Evolutionary conservation across 228 moss, liverwort and hornwort species (phyloP).

Genomic region (Sphagnum magellanicum): DNA sequence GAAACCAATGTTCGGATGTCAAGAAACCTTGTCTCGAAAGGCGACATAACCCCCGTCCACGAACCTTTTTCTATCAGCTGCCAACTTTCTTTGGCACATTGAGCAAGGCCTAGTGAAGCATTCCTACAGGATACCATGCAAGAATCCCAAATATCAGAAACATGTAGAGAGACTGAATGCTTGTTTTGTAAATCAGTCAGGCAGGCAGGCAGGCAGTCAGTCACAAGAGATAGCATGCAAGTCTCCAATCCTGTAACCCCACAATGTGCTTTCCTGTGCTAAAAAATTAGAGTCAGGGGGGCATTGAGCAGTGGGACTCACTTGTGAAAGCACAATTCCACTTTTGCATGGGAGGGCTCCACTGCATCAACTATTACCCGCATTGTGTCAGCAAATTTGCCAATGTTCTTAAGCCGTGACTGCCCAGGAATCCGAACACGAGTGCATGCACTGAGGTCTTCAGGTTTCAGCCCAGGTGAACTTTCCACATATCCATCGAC

Average conservation of each 20-base stretch:
- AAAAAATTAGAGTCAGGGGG: background rate
- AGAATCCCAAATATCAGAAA: background rate
- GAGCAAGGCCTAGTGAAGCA: slow-evolving; percentile 64
- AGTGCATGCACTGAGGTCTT: slow-evolving; percentile 65
- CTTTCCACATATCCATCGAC: slow-evolving; percentile 72
- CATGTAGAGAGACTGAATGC: background rate
- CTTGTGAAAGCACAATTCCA: slow-evolving; percentile 86
- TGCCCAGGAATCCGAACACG: slow-evolving; percentile 73
- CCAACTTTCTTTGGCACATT: slow-evolving; percentile 84
- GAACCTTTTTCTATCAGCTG: slow-evolving; percentile 67
- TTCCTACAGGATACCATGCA: slow-evolving; percentile 41
- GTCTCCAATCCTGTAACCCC: background rate
- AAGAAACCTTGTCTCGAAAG: slow-evolving; percentile 71
- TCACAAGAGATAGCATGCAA: background rate
- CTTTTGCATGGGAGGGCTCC: slow-evolving; percentile 34
- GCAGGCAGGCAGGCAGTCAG: background rate
- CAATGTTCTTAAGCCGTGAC: slow-evolving; percentile 50
- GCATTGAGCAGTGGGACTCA: slow-evolving; percentile 22
- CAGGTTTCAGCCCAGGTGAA: slow-evolving; percentile 52
- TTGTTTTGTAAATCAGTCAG: background rate
- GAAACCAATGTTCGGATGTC: slow-evolving; percentile 52
- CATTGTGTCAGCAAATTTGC: slow-evolving; percentile 66
- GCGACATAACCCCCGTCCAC: slow-evolving; percentile 79
- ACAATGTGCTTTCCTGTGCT: background rate
- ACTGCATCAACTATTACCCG: slow-evolving; percentile 64